phyloP scores from a whole-genome alignment of 345 rosid species.

The Syzygium jambos region DNA sequence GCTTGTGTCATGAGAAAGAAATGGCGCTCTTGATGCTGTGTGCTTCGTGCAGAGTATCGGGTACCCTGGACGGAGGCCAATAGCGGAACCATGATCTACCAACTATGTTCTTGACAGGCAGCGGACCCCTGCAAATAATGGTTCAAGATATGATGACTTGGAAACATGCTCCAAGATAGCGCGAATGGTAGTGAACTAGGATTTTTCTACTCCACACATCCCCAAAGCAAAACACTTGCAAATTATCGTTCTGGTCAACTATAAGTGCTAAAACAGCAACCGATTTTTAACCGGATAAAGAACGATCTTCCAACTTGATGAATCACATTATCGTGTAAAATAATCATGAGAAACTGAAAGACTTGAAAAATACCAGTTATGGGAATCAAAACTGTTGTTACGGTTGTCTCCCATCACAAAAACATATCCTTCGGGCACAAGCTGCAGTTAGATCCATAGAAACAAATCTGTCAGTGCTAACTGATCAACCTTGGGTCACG shows the following conservation, averaged over 20 bases:
- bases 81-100: slow-evolving; percentile 32
- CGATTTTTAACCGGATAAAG: neutral
- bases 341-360: neutral
- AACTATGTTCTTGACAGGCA: slow-evolving; percentile 27
- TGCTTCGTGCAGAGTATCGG: neutral
- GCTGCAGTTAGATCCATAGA: slow-evolving; percentile 23
- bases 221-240: neutral
- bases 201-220: neutral
- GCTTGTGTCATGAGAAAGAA: slow-evolving; percentile 33
- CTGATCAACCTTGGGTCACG: neutral
- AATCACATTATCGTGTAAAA: neutral
- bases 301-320: neutral
- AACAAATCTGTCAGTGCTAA: neutral
- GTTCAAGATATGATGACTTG: neutral
- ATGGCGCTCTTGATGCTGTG: slow-evolving; percentile 2
- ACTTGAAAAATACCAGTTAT: slow-evolving; percentile 53
- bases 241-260: neutral
- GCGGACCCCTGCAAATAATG: slow-evolving; percentile 27
- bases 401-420: slow-evolving; percentile 95
- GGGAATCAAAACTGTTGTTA: slow-evolving; percentile 87
- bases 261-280: neutral
- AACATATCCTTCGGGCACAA: slow-evolving; percentile 77
- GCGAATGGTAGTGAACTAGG: neutral
- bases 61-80: slow-evolving; percentile 26
- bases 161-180: neutral